phyloP scores from a whole-genome alignment of 2,329 filamentous ascomycete species.

The Eutypella sp. region DNA sequence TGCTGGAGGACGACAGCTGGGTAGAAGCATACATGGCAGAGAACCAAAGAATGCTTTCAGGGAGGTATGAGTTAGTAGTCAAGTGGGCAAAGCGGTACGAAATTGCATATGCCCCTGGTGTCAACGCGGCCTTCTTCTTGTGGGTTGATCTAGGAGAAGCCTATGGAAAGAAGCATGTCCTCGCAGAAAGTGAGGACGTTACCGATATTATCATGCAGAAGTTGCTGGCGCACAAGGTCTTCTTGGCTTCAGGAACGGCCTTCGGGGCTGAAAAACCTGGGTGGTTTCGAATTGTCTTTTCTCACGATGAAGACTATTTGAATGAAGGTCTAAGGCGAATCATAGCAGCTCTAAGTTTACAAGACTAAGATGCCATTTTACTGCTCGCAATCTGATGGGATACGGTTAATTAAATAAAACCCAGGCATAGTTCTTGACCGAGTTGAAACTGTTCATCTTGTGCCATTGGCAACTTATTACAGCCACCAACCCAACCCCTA shows the following conservation, averaged over 20 bases:
- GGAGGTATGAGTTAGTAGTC: conserved; percentile 33
- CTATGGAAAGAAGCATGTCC: too few relatives aligned
- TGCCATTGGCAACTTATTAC: too few relatives aligned
- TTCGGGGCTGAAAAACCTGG: conserved; percentile 34
- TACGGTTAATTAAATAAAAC: too few relatives aligned
- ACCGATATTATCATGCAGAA: conserved; percentile 21
- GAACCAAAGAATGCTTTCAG: conserved; percentile 36
- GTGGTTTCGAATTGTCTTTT: conserved; percentile 36
- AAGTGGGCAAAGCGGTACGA: conserved; percentile 31
- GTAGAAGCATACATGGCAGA: conserved; percentile 37
- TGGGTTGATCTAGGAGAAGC: conserved; percentile 42
- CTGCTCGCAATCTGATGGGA: too few relatives aligned
- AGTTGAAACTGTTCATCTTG: too few relatives aligned
- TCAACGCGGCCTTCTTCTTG: conserved; percentile 51
- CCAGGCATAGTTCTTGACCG: too few relatives aligned
- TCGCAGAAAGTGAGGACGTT: conserved; percentile 17
- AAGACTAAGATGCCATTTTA: too few relatives aligned
- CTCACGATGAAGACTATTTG: conserved; percentile 26
- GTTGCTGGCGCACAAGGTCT: conserved; percentile 28
- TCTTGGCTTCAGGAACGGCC: conserved; percentile 30
- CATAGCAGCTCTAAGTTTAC: too few relatives aligned
- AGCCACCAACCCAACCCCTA: too few relatives aligned
- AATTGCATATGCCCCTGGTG: conserved; percentile 40
- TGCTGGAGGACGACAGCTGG: conserved; percentile 40
- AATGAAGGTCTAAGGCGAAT: conserved; percentile 23